Conservation (phyloP, 2,329 filamentous ascomycete genomes). For the Nectriaceae sp. region DNA sequence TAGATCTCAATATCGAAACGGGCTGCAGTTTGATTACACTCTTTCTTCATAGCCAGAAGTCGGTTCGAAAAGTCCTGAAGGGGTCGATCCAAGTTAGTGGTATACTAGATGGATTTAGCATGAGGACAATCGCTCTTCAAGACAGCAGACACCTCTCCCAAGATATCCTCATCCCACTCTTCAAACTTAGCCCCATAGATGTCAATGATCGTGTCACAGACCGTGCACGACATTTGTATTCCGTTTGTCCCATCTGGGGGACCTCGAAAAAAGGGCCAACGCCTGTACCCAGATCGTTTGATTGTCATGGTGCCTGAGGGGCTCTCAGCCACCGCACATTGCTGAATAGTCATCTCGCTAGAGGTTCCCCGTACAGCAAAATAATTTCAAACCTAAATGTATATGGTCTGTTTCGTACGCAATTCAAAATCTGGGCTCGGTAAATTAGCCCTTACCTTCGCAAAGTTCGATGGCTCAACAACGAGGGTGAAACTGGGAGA, state of each 20-base stretch:
- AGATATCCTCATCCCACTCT: conserved; percentile 11
- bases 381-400: no score
- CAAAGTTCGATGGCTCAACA: no score
- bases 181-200: conserved; percentile 9
- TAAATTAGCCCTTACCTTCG: no score
- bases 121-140: conserved; percentile 7
- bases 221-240: not conserved
- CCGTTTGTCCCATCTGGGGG: not conserved
- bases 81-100: conserved; percentile 8
- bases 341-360: no score
- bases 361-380: no score
- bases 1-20: conserved; percentile 7
- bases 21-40: conserved; percentile 4
- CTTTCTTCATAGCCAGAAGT: conserved; percentile 10
- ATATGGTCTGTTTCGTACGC: no score
- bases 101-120: conserved; percentile 7
- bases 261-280: no score
- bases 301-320: no score
- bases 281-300: no score
- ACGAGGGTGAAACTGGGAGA: no score
- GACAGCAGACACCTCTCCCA: conserved; percentile 7
- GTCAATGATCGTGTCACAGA: conserved; percentile 11
- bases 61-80: conserved; percentile 5
- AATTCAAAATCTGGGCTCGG: no score
- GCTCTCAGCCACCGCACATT: no score